Evolutionary conservation across 768 basidiomycete genomes (phyloP).

Genomic region (Kwoniella pini): DNA sequence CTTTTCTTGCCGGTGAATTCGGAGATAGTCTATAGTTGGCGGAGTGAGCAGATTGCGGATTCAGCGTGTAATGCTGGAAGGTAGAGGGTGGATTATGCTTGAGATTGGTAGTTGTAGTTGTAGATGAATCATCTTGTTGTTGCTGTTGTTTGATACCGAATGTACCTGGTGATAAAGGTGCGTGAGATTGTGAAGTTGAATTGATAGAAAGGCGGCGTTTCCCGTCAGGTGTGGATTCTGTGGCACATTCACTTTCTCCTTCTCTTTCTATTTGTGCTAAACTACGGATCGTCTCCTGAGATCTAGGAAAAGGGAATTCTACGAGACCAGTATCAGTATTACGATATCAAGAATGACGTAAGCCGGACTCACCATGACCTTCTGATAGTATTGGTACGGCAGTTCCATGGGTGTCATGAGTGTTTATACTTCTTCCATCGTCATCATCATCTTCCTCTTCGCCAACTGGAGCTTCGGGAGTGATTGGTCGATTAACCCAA

Average conservation of each 20-base stretch:
- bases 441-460: not conserved
- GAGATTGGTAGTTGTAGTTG: not conserved
- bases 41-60: not conserved
- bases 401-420: slow-evolving; percentile 20
- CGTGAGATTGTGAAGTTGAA: too few relatives aligned
- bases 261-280: slow-evolving; percentile 1
- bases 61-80: not conserved
- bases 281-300: slow-evolving; percentile 4
- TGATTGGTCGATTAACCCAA: slow-evolving; percentile 11
- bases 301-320: slow-evolving; percentile 23
- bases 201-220: slow-evolving; percentile 24
- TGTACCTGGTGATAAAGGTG: slow-evolving; percentile 27
- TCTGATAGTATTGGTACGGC: slow-evolving; percentile 11
- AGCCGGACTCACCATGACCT: slow-evolving; percentile 15
- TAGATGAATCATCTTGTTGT: not conserved
- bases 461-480: not conserved
- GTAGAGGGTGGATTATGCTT: slow-evolving; percentile 3
- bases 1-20: not conserved
- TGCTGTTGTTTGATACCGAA: slow-evolving; percentile 12
- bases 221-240: slow-evolving; percentile 16
- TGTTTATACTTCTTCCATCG: slow-evolving; percentile 7
- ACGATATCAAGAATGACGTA: too few relatives aligned
- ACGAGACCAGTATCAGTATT: too few relatives aligned
- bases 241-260: slow-evolving; percentile 7
- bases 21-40: too few relatives aligned